Evolutionary conservation across 2,329 filamentous ascomycete genomes (phyloP), one percentile per base, ranked within the genome.

Genomic region (Exophiala bonariae): DNA sequence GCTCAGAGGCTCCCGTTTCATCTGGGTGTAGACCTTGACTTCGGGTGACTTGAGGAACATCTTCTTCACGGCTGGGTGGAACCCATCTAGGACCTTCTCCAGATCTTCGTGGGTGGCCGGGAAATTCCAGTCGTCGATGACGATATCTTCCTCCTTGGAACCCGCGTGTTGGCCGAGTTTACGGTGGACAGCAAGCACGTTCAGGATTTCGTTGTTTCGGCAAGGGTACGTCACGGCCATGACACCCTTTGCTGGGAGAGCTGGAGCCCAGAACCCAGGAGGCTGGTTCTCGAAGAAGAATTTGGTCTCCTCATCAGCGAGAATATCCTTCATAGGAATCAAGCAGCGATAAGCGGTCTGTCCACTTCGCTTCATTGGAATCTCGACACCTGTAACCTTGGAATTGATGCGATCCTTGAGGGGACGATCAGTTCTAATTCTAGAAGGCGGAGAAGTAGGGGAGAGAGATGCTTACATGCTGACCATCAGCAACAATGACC

Each of bases 401-500:
- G 47, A 42, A 41, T 57, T 59, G 11, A 59, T 26, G 8, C 51
- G 54, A 31, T 59, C 56, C 52, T 55, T 31, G 7, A 35, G 22
- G 18, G 5, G 13, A 32, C 23, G 33, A 35, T 30, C 32, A 32
- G 17, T 41, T 11, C 26, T 47, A 23, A 50, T n/a, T n/a, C n/a
- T n/a, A n/a, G n/a, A n/a, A n/a, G n/a, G 47, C 13, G 59, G 14
- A 16, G 34, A n/a, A 16, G 17, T 8, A 11, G 16, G 19, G 18
- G 30, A 19, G 18, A 14, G 10, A 13, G 11, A 55, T 63, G 1
- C 52, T 56, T 19, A 63, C 44, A 16, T 58, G 60, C 18, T 55
- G 57, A 5, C 66, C 64, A 51, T 68, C 55, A 14, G 62, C 58
- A 18, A 67, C 64, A 14, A 73, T 54, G n/a, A 73, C 62, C 14